Conservation (phyloP, 306 rosid species). For the Macrotyloma uniflorum region DNA sequence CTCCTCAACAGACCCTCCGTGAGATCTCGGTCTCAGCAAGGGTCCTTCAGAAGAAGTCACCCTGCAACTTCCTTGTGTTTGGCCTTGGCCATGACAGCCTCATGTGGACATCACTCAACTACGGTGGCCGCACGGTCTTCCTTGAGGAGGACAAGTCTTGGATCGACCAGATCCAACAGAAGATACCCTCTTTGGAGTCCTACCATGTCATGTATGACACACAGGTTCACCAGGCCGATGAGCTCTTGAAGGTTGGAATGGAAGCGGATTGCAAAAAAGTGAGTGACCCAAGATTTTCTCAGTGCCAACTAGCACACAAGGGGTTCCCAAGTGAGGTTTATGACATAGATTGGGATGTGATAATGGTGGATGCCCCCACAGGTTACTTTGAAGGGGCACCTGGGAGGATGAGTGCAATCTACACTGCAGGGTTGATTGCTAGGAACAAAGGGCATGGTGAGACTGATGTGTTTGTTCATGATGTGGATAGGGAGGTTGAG, state of each 20-base stretch:
- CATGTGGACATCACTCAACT: conserved; percentile 90
- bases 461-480: conserved; percentile 88
- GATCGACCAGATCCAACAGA: conserved; percentile 62
- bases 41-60: conserved; percentile 66
- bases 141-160: conserved; percentile 82
- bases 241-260: conserved; percentile 53
- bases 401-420: conserved; percentile 89
- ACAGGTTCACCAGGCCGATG: conserved; percentile 65
- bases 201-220: conserved; percentile 82
- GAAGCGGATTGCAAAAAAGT: conserved; percentile 61
- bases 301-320: conserved; percentile 68
- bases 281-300: conserved; percentile 72
- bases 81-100: conserved; percentile 93
- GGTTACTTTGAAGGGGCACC: conserved; percentile 84
- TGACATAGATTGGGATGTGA: conserved; percentile 85
- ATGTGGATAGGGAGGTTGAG: conserved; percentile 83
- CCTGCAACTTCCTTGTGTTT: conserved; percentile 87
- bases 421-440: conserved; percentile 89
- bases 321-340: conserved; percentile 73
- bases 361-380: conserved; percentile 96
- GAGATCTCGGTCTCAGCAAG: conserved; percentile 80
- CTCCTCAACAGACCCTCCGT: conserved; percentile 79
- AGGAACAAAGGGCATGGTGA: conserved; percentile 83
- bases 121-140: conserved; percentile 84
- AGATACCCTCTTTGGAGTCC: conserved; percentile 62